Evolutionary conservation across 805 yeast genomes (phyloP), one percentile per base, ranked within the genome.

Genomic region (Wickerhamiella shivajii): DNA sequence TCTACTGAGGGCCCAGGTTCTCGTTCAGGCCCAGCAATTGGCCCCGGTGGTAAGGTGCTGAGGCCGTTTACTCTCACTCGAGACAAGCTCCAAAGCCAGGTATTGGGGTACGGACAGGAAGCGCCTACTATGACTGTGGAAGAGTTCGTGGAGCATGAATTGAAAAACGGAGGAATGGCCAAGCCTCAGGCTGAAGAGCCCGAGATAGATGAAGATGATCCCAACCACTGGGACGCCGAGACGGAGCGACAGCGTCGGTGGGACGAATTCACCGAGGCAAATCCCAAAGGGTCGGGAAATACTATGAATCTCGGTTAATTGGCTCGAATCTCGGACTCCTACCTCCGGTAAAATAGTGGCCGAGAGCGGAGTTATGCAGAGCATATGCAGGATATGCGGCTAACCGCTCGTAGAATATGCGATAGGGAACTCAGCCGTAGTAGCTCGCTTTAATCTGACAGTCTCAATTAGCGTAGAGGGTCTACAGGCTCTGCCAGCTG

Each of bases 71-170:
- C 87, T 0, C 64, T 87, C 12, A 71, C 70, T 23, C 31, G 43
- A 4, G 12, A 29, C 1, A 69, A 74, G 29, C 43, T 81, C 12
- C 61, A 66, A 37, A 58, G 63, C 20, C 69, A 74, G 45, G 95
- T 85, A 0, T 72, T 69, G 44, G 95, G 96, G 1, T 81, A 92
- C 2, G 98, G 96, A 1, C 96, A 90, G 55, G 72, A 67, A 17
- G 63, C 87, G 18, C 98, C 98, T 2, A 81, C 96, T 0, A 81
- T 90, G 90, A 63, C 93, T 0, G 84, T 90, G 0, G 98, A 90
- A 43, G 96, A 90, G 45, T 75, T 78, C 40, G 60, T 90, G 33
- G 93, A 84, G 30, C 72, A 81, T 44, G 98, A 90, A 51, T 61
- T 79, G 41, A 73, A 74, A 13, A 74, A 78, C 46, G 95, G 95